Conservation (phyloP, 495 filamentous ascomycete genomes). For the Tuber umbilicatum region DNA sequence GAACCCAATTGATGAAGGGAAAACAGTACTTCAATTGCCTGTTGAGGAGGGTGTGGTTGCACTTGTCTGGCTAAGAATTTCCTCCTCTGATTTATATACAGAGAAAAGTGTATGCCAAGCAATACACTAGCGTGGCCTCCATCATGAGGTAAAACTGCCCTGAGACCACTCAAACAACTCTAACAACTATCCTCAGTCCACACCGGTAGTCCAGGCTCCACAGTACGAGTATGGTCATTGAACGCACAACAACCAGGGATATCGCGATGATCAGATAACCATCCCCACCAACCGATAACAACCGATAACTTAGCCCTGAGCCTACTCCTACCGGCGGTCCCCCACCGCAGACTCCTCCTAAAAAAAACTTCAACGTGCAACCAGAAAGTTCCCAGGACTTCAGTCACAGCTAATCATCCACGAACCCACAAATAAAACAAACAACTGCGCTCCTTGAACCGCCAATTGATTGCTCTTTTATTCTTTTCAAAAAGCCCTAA, state of each 20-base stretch:
- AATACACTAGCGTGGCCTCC: too few species aligned
- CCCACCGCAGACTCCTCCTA: neutral
- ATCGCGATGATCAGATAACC: neutral
- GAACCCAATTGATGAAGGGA: too few species aligned
- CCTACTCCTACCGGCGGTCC: neutral
- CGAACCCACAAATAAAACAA: neutral
- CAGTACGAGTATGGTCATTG: neutral
- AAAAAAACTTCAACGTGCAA: neutral
- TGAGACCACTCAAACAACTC: too few species aligned
- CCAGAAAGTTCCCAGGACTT: neutral
- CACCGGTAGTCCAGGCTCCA: too few species aligned
- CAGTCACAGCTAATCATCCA: neutral
- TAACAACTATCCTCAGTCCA: too few species aligned
- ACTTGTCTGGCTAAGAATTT: too few species aligned
- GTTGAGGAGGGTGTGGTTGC: too few species aligned
- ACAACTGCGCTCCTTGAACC: constrained; percentile 2
- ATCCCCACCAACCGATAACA: neutral
- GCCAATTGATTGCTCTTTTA: neutral
- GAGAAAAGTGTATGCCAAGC: too few species aligned
- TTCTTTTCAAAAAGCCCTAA: neutral
- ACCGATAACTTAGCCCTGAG: neutral
- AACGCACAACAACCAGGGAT: neutral
- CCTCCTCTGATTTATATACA: too few species aligned
- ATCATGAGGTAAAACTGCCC: too few species aligned
- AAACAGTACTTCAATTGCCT: too few species aligned